Evolutionary conservation across 2,329 filamentous ascomycete species (phyloP), one percentile per base, ranked within the genome.

Genomic region (Aschersonia sp.): DNA sequence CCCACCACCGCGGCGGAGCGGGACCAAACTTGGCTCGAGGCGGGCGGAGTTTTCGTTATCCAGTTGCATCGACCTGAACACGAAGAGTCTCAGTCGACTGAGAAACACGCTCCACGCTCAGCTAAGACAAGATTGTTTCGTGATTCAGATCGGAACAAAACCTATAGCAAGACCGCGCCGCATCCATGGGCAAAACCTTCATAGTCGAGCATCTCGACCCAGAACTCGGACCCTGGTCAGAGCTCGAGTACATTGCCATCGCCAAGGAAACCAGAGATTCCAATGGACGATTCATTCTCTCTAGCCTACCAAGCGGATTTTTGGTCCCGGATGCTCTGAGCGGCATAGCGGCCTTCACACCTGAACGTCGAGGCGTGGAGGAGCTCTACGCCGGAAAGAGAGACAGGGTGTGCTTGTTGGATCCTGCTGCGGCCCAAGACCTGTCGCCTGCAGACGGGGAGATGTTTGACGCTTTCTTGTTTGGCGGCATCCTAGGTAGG

Each of bases 121-220:
- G 35, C 4, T 39, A 8, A 39, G 9, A 39, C 9, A 39, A 2
- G 35, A 8, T 39, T 8, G 9, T 39, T 12, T 9, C 35, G 35
- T 12, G 12, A 44, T 30, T 7, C 14, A 5, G 22, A 29, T 7
- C 10, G 9, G 42, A 10, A 9, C 14, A 30, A 14, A 44, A 9
- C 14, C 14, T 30, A 44, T 30, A 11, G 6, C 42, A 14, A 30
- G 8, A 11, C 30, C 49, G 45, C 43, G 49, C 14, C 46, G 73
- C 72, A 67, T 57, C 65, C 22, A 51, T 61, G 41, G 54, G 63
- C 54, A 85, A 88, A 66, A 89, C 81, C 42, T 95, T 92, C 67
- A 85, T 97, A 58, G 89, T 97, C 57, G 90, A 97, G 71, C 90
- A 98, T 66, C 81, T 98, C 54, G 92, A 98, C 68, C 83, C 86